Evolutionary conservation across 495 filamentous ascomycete species (phyloP).

Genomic region (Penicillium nucicola): DNA sequence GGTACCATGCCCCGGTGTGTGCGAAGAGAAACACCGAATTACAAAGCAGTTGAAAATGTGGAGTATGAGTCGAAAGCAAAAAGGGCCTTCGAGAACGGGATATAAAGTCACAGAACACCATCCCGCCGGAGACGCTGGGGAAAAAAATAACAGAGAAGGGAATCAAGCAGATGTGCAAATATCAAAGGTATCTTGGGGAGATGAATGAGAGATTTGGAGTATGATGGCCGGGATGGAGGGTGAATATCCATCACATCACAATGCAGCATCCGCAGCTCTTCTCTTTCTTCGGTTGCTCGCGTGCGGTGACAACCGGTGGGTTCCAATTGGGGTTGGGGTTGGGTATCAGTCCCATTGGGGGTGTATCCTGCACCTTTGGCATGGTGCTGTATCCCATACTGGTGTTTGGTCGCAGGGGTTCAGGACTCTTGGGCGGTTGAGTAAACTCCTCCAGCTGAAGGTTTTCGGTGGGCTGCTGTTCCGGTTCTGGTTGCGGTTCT

Average conservation of each 20-base stretch:
- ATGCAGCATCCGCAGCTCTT: slow-evolving; percentile 51
- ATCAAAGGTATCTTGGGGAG: slow-evolving; percentile 7
- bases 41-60: slow-evolving; percentile 16
- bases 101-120: slow-evolving; percentile 35
- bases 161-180: slow-evolving; percentile 13
- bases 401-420: slow-evolving; percentile 36
- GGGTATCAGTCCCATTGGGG: slow-evolving; percentile 30
- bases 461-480: slow-evolving; percentile 18
- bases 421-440: slow-evolving; percentile 32
- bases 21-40: slow-evolving; percentile 8
- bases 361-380: slow-evolving; percentile 48
- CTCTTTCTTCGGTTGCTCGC: slow-evolving; percentile 37
- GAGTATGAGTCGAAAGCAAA: slow-evolving; percentile 18
- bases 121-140: slow-evolving; percentile 34
- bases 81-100: slow-evolving; percentile 11
- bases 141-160: slow-evolving; percentile 18
- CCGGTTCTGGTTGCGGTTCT: neutral
- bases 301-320: slow-evolving; percentile 38
- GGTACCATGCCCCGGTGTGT: slow-evolving; percentile 13
- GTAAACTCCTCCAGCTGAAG: slow-evolving; percentile 20
- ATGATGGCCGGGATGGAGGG: neutral
- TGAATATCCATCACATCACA: slow-evolving; percentile 43
- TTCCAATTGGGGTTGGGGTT: slow-evolving; percentile 35
- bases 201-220: neutral
- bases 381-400: slow-evolving; percentile 51